Base-by-base conservation (phyloP, 306 rosid genomes). In the Vigna hirtella region DNA sequence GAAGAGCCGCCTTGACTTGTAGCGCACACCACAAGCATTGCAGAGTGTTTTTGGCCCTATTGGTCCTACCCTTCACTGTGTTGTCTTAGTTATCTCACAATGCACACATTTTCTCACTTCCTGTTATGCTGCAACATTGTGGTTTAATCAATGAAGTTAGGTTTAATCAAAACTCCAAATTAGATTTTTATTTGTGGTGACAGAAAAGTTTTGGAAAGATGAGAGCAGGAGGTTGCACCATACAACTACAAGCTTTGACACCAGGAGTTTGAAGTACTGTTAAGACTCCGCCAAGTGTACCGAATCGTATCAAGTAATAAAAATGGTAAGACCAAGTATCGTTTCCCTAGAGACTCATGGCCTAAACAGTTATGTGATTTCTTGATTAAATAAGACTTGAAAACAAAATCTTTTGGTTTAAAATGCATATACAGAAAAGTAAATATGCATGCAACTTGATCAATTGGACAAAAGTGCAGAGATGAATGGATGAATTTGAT, bases 21-120 rank as follows among this genome's bases (percentile, higher is more conserved):
- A 88, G 13, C 94, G 67, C 0, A 90, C 92, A 3, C 94, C 92
- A 61, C 94, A 90, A 0, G 94, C 92, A 52, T 90, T 90, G 80
- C 91, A 88, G 22, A 20, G 22, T 20, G 22, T 20, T 20, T 20
- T 20, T 20, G 22, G 22, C 22, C 1, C 0, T 20, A 80, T 65
- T 20, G 90, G 92, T 2, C 94, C 90, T 4, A 90, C 86, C 67
- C 92, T 68, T 92, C 94, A 90, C 66, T 90, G 90, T 51, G 94
- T 90, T 51, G 90, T 90, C 81, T 88, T 90, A 53, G 84, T 87
- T 70, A 87, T 83, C 14, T 86, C 85, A 80, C 92, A 90, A 77
- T 90, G 92, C 61, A 83, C 7, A 67, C 94, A 90, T 47, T 80
- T 80, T 70, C 83, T 72, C 34, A 71, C 89, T 66, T 2, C 86